Base-by-base conservation (phyloP, 345 rosid genomes). In the Theobroma cacao region DNA sequence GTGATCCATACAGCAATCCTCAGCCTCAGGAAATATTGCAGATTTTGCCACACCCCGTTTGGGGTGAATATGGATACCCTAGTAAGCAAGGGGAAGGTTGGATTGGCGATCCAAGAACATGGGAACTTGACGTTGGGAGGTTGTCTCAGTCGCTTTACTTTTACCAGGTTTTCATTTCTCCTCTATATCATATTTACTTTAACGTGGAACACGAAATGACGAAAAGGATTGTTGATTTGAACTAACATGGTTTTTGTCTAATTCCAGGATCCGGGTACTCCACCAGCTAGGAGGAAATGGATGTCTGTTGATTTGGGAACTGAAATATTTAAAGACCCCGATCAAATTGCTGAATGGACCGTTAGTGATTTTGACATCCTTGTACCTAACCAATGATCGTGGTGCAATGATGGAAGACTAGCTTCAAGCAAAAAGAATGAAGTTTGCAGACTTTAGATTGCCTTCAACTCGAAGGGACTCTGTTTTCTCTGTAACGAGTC, bases 1-100 rank as follows among this genome's bases (percentile, higher is more conserved):
- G 91, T 17, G 89, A 88, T 61, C 89, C 91, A 45, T 84, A 86
- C 17, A 86, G 91, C 80, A 86, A 88, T 74, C 91, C 91, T 59
- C 91, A 88, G 48, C 82, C 91, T 56, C 91, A 88, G 66, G 89
- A 86, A 77, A 86, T 86, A 77, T 56, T 86, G 68, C 91, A 88
- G 79, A 82, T 88, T 48, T 74, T 88, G 70, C 89, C 91, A 3
- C 86, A 86, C 71, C 88, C 88, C 0, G 80, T 86, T 15, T 88
- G 91, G 91, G 86, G 78, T 56, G 78, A 83, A 59, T 86, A 79
- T 55, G 91, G 91, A 56, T 88, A 88, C 66, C 86, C 91, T 28
- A 83, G 85, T 24, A 80, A 74, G 66, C 78, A 79, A 68, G 89
- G 91, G 73, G 82, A 84, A 61, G 89, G 89, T 47, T 88, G 89